These are phyloP conservation scores for Pichia sp. DNA, from an alignment of 1,139 yeast genomes.

Conservation along the genomic window DNA sequence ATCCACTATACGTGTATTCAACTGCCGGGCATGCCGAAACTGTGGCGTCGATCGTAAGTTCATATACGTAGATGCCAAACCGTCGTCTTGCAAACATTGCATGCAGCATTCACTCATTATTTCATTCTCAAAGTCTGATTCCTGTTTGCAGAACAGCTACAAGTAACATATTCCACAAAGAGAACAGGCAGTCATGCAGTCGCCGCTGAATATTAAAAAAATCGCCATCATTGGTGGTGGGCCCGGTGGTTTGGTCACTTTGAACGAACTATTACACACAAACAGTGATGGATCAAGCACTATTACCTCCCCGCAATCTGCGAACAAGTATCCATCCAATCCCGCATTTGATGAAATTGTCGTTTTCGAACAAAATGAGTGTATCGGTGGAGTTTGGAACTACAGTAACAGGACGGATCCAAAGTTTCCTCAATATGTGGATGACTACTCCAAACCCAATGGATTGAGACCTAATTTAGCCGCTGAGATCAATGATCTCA, in stretches of 20 bases:
- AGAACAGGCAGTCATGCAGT: too few relatives aligned
- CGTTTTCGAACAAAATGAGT: slow-evolving; percentile 31
- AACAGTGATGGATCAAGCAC: slow-evolving; percentile 11
- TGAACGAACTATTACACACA: slow-evolving; percentile 16
- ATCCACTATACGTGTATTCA: too few relatives aligned
- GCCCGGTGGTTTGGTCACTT: slow-evolving; percentile 14
- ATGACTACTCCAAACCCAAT: slow-evolving; percentile 12
- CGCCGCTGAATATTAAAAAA: slow-evolving; percentile 15
- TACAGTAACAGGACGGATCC: slow-evolving; percentile 13
- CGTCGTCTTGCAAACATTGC: too few relatives aligned
- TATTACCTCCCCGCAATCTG: slow-evolving; percentile 5
- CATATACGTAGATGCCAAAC: too few relatives aligned
- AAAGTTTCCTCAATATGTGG: slow-evolving; percentile 10
- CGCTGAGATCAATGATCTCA: too few relatives aligned
- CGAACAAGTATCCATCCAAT: slow-evolving; percentile 8
- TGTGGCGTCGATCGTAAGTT: too few relatives aligned
- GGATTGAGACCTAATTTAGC: slow-evolving; percentile 10
- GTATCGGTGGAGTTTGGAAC: slow-evolving; percentile 35
- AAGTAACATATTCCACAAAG: too few relatives aligned
- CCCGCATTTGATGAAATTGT: slow-evolving; percentile 28
- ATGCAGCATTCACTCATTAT: too few relatives aligned
- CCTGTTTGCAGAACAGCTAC: too few relatives aligned
- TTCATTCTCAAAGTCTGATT: too few relatives aligned
- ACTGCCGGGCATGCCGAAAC: too few relatives aligned
- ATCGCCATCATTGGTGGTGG: slow-evolving; percentile 17